These are phyloP conservation scores for Fusarium coicis DNA, from an alignment of 2,329 filamentous ascomycete species.

Conservation along the genomic window DNA sequence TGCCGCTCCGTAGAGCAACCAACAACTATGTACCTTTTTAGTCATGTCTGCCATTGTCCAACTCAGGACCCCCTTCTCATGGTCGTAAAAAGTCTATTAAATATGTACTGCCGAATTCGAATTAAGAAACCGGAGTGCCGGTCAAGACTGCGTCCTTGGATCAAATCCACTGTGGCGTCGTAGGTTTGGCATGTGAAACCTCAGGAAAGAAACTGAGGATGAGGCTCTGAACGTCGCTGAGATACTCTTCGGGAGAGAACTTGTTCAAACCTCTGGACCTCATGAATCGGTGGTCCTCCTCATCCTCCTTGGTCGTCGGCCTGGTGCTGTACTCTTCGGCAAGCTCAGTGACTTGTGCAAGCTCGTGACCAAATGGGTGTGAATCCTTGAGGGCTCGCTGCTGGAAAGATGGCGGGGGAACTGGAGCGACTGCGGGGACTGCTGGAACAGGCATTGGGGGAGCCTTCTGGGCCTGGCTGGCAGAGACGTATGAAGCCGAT, in stretches of 20 bases:
- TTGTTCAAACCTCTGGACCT: constrained; percentile 75
- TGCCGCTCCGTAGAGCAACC: constrained; percentile 21
- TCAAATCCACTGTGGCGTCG: constrained; percentile 66
- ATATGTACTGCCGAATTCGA: constrained; percentile 50
- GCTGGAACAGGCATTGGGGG: constrained; percentile 46
- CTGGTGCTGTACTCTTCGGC: constrained; percentile 85
- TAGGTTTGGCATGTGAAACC: constrained; percentile 45
- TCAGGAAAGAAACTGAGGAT: constrained; percentile 69
- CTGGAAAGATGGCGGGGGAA: constrained; percentile 50
- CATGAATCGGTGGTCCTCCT: constrained; percentile 76
- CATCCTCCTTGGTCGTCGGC: constrained; percentile 68
- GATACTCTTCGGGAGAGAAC: constrained; percentile 84
- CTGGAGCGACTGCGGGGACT: constrained; percentile 43
- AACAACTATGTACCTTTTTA: constrained; percentile 23
- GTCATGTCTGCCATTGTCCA: constrained; percentile 29
- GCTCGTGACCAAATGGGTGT: constrained; percentile 88
- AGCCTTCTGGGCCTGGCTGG: constrained; percentile 44
- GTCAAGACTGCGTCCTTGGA: constrained; percentile 48
- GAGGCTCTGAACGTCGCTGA: constrained; percentile 79
- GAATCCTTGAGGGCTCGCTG: constrained; percentile 52
- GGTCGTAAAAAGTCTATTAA: constrained; percentile 44
- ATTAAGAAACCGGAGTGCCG: constrained; percentile 32
- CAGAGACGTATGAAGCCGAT: constrained; percentile 55
- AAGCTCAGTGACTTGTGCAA: constrained; percentile 91
- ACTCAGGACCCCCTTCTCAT: constrained; percentile 29